A percentile compares a stretch with the other conserved stretches of the same genome.
Conservation (phyloP, 495 filamentous ascomycete genomes). For the Penicillium dipodomyicola region DNA sequence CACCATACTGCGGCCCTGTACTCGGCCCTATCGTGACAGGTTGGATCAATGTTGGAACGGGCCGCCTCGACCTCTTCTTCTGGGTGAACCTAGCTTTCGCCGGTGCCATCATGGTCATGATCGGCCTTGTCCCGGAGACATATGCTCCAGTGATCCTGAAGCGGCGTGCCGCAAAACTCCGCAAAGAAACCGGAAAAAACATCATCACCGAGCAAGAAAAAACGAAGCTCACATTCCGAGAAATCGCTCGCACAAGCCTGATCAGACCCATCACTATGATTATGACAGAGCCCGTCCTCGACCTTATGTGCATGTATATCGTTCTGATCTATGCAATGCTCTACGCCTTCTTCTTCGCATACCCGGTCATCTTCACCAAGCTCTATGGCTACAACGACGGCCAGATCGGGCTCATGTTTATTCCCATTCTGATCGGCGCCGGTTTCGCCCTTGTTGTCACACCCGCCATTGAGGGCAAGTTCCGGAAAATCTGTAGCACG, state of each 20-base stretch:
- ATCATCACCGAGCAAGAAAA: constrained; percentile 50
- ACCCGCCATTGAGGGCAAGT: constrained; percentile 36
- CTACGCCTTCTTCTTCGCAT: constrained; percentile 75
- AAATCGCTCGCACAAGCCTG: constrained; percentile 50
- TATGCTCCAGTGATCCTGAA: constrained; percentile 62
- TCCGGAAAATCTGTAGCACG: constrained; percentile 22
- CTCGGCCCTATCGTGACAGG: constrained; percentile 57
- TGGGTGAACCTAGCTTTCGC: constrained; percentile 35
- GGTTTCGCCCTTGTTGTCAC: constrained; percentile 48
- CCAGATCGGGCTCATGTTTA: constrained; percentile 36
- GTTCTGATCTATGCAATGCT: constrained; percentile 66
- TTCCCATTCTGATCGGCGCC: constrained; percentile 50
- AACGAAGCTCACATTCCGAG: constrained; percentile 22
- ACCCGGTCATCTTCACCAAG: constrained; percentile 56
- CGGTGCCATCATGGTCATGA: constrained; percentile 49
- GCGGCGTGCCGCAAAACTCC: constrained; percentile 50
- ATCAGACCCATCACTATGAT: constrained; percentile 38
- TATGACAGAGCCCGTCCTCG: constrained; percentile 53
- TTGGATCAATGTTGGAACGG: constrained; percentile 52
- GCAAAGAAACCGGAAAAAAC: constrained; percentile 59
- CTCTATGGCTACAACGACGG: constrained; percentile 50
- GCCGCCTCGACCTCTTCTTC: constrained; percentile 58
- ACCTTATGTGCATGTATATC: constrained; percentile 63
- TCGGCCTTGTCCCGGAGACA: constrained; percentile 57
- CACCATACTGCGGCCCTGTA: constrained; percentile 55